phyloP scores from a whole-genome alignment of 2,329 filamentous ascomycete genomes.

The Fusarium chlamydosporum region DNA sequence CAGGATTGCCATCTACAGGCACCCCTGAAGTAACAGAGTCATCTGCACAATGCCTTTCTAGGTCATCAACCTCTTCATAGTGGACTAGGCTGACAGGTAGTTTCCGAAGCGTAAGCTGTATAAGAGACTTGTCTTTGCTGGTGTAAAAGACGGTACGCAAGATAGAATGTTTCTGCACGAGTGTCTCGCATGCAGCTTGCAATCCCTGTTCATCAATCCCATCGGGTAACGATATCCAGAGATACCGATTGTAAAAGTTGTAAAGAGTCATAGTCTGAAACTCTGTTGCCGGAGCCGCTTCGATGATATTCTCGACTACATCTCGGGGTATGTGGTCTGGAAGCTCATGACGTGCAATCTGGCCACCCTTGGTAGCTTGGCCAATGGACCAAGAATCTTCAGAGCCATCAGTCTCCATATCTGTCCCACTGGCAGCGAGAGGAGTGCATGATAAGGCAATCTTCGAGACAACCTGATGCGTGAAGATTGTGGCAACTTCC shows the following conservation, averaged over 20 bases:
- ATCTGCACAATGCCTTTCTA: background rate
- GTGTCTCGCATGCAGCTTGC: background rate
- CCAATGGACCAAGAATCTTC: too few species aligned
- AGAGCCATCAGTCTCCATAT: fast-evolving
- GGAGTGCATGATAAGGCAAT: background rate
- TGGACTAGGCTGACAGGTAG: background rate
- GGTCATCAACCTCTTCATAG: background rate
- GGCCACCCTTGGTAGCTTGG: background rate
- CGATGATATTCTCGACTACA: background rate
- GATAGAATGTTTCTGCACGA: conserved; percentile 15
- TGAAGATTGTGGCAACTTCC: conserved; percentile 4
- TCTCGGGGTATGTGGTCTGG: background rate
- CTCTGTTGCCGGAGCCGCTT: background rate
- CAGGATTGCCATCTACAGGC: background rate
- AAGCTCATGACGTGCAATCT: background rate
- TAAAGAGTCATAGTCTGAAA: conserved; percentile 11
- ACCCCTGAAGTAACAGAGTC: background rate
- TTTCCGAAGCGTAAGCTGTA: background rate
- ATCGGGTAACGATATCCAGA: conserved; percentile 4
- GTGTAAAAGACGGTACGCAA: conserved; percentile 12
- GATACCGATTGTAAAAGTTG: conserved; percentile 13
- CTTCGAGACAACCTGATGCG: background rate
- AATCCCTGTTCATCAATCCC: background rate
- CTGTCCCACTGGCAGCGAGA: fast-evolving
- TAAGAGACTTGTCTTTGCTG: background rate